Percentiles rank a stretch among this genome's conserved stretches.
phyloP scores from a whole-genome alignment of 495 filamentous ascomycete species.

The Penicillium alfredii region DNA sequence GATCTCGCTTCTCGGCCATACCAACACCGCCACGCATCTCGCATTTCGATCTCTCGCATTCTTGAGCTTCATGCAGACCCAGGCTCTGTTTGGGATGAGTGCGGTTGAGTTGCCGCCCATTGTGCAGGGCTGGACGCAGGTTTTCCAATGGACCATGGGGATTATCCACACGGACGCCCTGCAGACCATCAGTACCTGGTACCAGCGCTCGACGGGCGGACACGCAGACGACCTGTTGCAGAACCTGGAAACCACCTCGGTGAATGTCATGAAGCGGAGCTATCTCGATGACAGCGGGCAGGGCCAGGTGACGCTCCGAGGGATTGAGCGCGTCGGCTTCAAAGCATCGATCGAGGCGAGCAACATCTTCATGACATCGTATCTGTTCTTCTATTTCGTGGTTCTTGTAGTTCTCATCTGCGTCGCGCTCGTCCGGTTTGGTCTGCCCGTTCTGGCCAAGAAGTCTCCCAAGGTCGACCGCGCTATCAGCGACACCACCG shows the following conservation, averaged over 20 bases:
- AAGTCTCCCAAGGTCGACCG: constrained; percentile 68
- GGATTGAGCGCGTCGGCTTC: constrained; percentile 87
- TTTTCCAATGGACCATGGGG: constrained; percentile 97
- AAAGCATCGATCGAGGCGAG: constrained; percentile 73
- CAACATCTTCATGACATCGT: constrained; percentile 89
- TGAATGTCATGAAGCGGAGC: constrained; percentile 71
- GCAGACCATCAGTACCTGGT: constrained; percentile 87
- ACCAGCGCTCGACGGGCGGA: constrained; percentile 88
- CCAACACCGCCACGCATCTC: constrained; percentile 92
- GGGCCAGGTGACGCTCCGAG: constrained; percentile 63
- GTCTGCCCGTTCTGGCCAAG: constrained; percentile 58
- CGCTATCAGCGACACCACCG: constrained; percentile 66
- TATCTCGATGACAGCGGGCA: constrained; percentile 40
- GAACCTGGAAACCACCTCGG: constrained; percentile 65
- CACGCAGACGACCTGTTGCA: constrained; percentile 71
- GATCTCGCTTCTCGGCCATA: constrained; percentile 73
- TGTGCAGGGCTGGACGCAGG: constrained; percentile 90
- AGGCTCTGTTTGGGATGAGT: constrained; percentile 85
- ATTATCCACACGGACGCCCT: constrained; percentile 82
- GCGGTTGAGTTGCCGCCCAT: constrained; percentile 77
- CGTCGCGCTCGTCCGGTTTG: constrained; percentile 73
- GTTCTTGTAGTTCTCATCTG: constrained; percentile 63
- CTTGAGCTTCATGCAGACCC: constrained; percentile 91
- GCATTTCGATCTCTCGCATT: constrained; percentile 89
- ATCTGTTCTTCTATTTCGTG: constrained; percentile 85